These are phyloP conservation scores for button mushroom (Agaricus bisporus) DNA, from an alignment of 768 basidiomycete genomes.

Conservation along the genomic window DNA sequence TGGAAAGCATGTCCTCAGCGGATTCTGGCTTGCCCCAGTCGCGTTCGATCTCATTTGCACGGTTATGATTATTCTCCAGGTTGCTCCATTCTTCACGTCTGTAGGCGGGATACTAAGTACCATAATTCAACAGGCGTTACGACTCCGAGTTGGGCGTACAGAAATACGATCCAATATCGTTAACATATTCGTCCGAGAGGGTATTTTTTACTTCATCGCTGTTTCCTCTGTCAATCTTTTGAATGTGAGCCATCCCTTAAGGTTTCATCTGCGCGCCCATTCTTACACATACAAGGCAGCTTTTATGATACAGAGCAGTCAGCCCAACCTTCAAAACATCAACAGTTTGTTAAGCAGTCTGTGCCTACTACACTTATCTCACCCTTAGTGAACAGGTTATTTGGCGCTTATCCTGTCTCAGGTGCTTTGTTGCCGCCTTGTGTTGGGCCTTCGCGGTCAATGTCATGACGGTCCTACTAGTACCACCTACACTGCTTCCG, in stretches of 20 bases:
- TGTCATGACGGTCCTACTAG: background rate
- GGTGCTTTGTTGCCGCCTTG: conserved; percentile 14
- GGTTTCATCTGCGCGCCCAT: background rate
- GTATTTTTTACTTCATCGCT: conserved; percentile 13
- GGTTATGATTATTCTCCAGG: conserved; percentile 10
- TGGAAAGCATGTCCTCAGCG: conserved; percentile 13
- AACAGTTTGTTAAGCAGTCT: conserved; percentile 6
- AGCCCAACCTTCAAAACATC: conserved; percentile 13
- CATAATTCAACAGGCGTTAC: background rate
- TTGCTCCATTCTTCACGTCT: background rate
- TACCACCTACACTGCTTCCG: background rate
- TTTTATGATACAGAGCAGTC: conserved; percentile 14
- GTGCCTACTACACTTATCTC: background rate
- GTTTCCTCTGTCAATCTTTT: conserved; percentile 13
- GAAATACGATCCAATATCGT: conserved; percentile 7
- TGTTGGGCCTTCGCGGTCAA: conserved; percentile 10
- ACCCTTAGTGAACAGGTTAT: conserved; percentile 2
- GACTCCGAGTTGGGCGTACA: background rate
- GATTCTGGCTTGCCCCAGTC: conserved; percentile 15
- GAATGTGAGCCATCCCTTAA: conserved; percentile 6
- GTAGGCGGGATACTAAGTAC: background rate
- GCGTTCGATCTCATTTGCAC: conserved; percentile 14
- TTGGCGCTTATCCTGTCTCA: conserved; percentile 14
- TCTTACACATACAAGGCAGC: conserved; percentile 7
- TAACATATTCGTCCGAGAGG: conserved; percentile 13